Base-by-base conservation (phyloP, 2,329 filamentous ascomycete genomes). In the Xylaria sp. region DNA sequence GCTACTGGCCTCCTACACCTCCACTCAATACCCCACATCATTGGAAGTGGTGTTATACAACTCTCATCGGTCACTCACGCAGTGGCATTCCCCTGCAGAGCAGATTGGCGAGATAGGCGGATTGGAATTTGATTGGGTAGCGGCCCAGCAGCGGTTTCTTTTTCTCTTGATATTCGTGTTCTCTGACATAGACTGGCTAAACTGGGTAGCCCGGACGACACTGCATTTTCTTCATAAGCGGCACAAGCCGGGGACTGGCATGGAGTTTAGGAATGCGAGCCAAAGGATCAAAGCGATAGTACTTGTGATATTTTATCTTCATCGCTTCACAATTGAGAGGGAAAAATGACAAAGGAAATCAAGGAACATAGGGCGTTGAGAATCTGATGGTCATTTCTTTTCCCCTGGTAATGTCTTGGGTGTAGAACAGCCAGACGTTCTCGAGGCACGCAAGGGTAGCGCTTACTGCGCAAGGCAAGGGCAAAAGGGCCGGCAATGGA, bases 101-200 rank as follows among this genome's bases (percentile, higher is more conserved):
- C 15, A 43, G 46, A 25, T 33, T 31, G 41, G 60, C 39, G 59
- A 57, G 56, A 25, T 57, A 33, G 15, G 58, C 41, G 9, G 5
- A 3, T 31, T 49, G 10, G 31, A 13, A 25, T 66, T 61, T 69
- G 64, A 72, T 64, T 61, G 68, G 64, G 67, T 64, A 57, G 25
- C 23, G 51, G 28, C 43, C 62, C 54, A 15, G 55, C 41, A 59
- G 68, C 67, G 52, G 36, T 49, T 66, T 68, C 49, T 52, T 52
- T 49, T 57, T 56, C 18, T 10, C 5, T 36, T 68, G 71, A 70
- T 39, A 57, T 64, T 60, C 31, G 51, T 64, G 66, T 70, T 70
- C 41, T 66, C 63, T 68, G 58, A 70, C 64, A 70, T 74, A 73
- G 68, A 71, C 73, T 74, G 72, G 72, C 69, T 69, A 49, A 72